phyloP scores from a whole-genome alignment of 169 alveolate species.

The Plasmodium chabaudi region DNA sequence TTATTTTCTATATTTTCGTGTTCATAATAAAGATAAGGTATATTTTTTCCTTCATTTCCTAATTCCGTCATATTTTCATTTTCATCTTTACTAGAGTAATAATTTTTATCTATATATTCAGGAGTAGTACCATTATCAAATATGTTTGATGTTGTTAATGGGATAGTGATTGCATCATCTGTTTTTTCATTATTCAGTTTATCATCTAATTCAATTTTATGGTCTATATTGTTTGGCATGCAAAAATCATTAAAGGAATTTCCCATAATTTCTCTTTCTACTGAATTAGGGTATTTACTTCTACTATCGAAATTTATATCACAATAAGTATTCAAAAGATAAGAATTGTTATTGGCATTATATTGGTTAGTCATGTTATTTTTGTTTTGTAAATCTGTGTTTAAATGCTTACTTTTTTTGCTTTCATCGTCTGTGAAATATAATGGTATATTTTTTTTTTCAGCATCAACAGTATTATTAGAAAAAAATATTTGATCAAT shows the following conservation, averaged over 20 bases:
- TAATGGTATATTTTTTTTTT: conserved; percentile 35
- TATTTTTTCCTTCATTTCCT: not conserved
- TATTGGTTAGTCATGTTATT: not conserved
- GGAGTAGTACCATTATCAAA: not conserved
- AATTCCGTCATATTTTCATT: not conserved
- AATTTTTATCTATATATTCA: not conserved
- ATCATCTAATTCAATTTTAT: not conserved
- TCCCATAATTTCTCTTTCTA: not conserved
- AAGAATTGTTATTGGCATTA: not conserved
- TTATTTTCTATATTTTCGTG: not conserved
- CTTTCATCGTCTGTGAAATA: conserved; percentile 64
- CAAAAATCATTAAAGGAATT: not conserved
- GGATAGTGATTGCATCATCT: too few relatives aligned
- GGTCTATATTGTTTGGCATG: not conserved
- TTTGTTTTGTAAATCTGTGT: not conserved
- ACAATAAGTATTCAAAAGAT: too few relatives aligned
- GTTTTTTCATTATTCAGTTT: not conserved
- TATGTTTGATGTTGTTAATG: too few relatives aligned
- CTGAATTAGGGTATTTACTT: not conserved
- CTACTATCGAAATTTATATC: not conserved
- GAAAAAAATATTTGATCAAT: too few relatives aligned
- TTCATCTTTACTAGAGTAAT: not conserved
- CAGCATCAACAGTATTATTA: not conserved
- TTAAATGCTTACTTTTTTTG: not conserved
- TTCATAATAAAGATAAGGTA: too few relatives aligned